These are phyloP conservation scores for Colletotrichum falcatum DNA, from an alignment of 2,329 filamentous ascomycete genomes.

Conservation along the genomic window DNA sequence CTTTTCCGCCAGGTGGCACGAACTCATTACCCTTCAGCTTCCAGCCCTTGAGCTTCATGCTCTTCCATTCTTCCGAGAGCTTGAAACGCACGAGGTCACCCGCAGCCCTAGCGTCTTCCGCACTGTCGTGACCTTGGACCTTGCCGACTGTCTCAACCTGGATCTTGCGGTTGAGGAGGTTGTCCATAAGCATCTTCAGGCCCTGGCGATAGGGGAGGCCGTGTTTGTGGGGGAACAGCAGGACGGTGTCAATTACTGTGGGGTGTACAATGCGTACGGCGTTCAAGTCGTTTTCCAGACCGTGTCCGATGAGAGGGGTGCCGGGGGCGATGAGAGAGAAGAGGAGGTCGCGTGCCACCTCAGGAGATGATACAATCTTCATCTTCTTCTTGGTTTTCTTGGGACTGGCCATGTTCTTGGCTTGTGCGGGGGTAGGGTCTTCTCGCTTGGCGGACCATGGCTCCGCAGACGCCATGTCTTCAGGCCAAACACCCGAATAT, in stretches of 20 bases:
- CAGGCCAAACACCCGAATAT: conserved; percentile 86
- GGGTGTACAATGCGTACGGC: conserved; percentile 86
- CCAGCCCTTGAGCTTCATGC: conserved; percentile 77
- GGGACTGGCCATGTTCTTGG: conserved; percentile 40
- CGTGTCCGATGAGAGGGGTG: conserved; percentile 91
- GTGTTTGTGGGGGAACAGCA: conserved; percentile 82
- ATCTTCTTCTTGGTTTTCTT: conserved; percentile 59
- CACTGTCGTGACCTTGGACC: conserved; percentile 84
- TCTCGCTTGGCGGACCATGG: conserved; percentile 59
- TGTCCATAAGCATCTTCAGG: conserved; percentile 79
- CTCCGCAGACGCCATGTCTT: conserved; percentile 78
- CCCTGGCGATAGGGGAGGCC: conserved; percentile 83
- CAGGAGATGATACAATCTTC: conserved; percentile 80
- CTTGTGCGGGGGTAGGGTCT: conserved; percentile 40
- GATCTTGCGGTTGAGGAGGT: conserved; percentile 79
- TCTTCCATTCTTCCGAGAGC: conserved; percentile 77
- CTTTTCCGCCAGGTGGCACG: conserved; percentile 50
- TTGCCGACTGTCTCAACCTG: conserved; percentile 72
- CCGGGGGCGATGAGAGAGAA: conserved; percentile 79
- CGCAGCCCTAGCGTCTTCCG: conserved; percentile 89
- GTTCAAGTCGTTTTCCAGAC: conserved; percentile 95
- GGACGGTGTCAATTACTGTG: conserved; percentile 84
- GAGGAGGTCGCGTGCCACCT: conserved; percentile 79
- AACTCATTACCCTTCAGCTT: conserved; percentile 63
- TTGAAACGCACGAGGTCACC: conserved; percentile 85